Conservation (phyloP, 2,329 filamentous ascomycete species). For the Phyllosticta paracitricarpa region DNA sequence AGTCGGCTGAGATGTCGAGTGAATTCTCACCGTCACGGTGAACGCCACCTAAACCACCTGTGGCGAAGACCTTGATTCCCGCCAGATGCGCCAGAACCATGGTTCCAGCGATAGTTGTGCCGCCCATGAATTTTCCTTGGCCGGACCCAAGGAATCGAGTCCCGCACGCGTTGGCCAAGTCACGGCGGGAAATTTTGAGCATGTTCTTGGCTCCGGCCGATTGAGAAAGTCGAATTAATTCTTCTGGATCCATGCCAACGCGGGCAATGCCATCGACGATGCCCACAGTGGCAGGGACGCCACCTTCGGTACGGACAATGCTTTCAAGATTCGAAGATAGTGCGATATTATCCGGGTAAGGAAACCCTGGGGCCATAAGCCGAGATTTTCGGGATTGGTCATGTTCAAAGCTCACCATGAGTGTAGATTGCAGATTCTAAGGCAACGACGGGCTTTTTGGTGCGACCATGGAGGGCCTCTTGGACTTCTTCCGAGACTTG, state of each 20-base stretch:
- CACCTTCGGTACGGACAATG: conserved; percentile 67
- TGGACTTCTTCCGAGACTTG: conserved; percentile 72
- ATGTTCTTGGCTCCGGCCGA: conserved; percentile 57
- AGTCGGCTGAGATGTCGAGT: conserved; percentile 90
- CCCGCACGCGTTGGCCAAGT: conserved; percentile 73
- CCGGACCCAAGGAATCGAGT: conserved; percentile 24
- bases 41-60: conserved; percentile 87
- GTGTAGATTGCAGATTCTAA: conserved; percentile 97
- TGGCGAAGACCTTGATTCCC: conserved; percentile 87
- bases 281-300: conserved; percentile 80
- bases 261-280: conserved; percentile 73
- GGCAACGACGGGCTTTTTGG: conserved; percentile 72
- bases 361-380: conserved; percentile 44
- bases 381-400: neutral
- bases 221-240: conserved; percentile 60
- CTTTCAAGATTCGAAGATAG: conserved; percentile 73
- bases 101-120: conserved; percentile 87
- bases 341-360: conserved; percentile 61
- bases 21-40: conserved; percentile 78
- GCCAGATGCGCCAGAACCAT: conserved; percentile 82
- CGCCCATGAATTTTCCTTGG: conserved; percentile 55
- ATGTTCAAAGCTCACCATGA: conserved; percentile 49
- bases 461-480: conserved; percentile 55
- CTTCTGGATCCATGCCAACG: conserved; percentile 64
- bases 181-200: conserved; percentile 76